These are phyloP conservation scores for Rostrohypoxylon terebratum DNA, from an alignment of 495 filamentous ascomycete genomes.

Conservation along the genomic window DNA sequence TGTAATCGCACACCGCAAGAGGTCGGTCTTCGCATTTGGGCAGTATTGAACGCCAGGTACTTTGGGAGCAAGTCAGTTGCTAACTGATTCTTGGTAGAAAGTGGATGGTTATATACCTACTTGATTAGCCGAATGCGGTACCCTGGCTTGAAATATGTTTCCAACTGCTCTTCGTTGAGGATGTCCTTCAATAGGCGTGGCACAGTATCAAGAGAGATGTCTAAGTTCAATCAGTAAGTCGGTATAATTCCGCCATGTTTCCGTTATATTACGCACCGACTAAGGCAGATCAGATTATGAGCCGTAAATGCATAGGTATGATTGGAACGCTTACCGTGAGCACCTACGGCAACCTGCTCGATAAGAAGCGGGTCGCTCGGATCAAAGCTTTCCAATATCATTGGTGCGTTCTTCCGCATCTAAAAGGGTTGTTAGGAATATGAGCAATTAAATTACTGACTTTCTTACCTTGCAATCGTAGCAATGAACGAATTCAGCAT, in stretches of 20 bases:
- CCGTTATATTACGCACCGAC: conserved; percentile 15
- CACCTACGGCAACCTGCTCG: conserved; percentile 23
- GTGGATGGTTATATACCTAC: background rate
- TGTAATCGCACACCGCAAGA: conserved; percentile 26
- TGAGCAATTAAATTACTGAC: background rate
- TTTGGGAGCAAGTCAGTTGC: background rate
- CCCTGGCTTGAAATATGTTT: conserved; percentile 17
- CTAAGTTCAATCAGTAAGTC: conserved; percentile 6
- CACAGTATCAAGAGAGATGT: conserved; percentile 29
- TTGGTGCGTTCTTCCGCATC: conserved; percentile 27
- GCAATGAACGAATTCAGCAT: conserved; percentile 23
- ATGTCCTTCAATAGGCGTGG: conserved; percentile 20
- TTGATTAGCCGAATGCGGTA: conserved; percentile 28
- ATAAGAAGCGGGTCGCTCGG: conserved; percentile 25
- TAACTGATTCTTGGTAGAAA: background rate
- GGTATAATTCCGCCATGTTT: background rate
- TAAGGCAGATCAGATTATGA: background rate
- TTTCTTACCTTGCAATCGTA: conserved; percentile 23
- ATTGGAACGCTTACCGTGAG: conserved; percentile 9
- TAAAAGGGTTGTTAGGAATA: background rate
- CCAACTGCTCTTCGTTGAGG: conserved; percentile 23
- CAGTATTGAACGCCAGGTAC: conserved; percentile 27
- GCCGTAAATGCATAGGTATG: background rate
- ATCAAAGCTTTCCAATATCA: conserved; percentile 23
- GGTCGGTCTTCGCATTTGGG: conserved; percentile 24